Evolutionary conservation across 2,329 filamentous ascomycete genomes (phyloP).

Genomic region (Colletotrichum tropicicola): DNA sequence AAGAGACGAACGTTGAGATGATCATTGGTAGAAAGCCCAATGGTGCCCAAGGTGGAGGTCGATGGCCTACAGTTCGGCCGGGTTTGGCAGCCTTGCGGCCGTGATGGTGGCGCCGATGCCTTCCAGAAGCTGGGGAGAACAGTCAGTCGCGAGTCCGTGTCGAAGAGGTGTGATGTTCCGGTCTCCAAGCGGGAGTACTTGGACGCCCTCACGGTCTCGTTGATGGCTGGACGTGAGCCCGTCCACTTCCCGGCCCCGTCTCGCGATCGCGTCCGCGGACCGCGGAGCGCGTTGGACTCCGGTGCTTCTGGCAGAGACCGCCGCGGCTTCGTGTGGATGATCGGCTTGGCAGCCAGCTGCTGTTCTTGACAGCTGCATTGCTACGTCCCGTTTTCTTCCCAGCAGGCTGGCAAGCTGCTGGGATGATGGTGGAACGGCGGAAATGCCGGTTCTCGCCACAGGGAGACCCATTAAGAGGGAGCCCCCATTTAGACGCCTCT

Average conservation of each 20-base stretch:
- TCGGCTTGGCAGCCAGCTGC: neutral
- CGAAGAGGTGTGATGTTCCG: neutral
- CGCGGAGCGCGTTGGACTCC: neutral
- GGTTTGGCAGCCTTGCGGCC: neutral
- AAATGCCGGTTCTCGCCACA: constrained; percentile 25
- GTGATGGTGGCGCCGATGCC: constrained; percentile 3
- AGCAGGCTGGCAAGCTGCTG: constrained; percentile 1
- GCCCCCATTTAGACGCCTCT: neutral
- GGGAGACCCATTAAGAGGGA: constrained; percentile 4
- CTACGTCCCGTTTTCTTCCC: neutral
- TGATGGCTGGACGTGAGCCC: neutral
- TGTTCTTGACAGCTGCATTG: neutral
- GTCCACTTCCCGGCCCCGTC: neutral
- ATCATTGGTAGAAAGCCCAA: constrained; percentile 14
- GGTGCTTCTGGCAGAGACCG: neutral
- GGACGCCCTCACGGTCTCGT: neutral
- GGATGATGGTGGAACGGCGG: constrained; percentile 24
- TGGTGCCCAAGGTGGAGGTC: constrained; percentile 29
- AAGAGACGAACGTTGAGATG: constrained; percentile 28
- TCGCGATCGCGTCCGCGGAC: neutral
- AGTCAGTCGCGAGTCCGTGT: neutral
- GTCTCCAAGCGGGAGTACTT: neutral
- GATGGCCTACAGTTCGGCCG: constrained; percentile 18
- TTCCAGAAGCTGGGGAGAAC: constrained; percentile 22
- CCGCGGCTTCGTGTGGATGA: neutral